A percentile compares a stretch with the other conserved stretches of the same genome.
Evolutionary conservation across 2,329 filamentous ascomycete genomes (phyloP).

Genomic region (Pyrenophora graminea): DNA sequence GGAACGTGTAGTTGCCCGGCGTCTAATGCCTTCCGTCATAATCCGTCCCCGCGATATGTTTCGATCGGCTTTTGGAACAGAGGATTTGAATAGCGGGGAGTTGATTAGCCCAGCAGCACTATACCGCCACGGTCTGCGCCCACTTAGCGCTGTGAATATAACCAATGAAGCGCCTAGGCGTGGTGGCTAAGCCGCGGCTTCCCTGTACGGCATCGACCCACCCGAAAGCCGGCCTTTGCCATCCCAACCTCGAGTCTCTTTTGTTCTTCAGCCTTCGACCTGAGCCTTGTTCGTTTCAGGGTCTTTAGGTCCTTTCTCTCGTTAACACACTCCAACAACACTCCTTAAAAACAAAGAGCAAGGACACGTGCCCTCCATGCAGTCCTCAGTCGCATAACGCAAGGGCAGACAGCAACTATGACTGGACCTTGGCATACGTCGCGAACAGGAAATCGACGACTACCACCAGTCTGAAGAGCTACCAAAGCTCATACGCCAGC

Average conservation of each 20-base stretch:
- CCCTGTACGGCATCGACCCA: slow-evolving; percentile 18
- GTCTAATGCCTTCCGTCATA: neutral
- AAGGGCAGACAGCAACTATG: slow-evolving; percentile 21
- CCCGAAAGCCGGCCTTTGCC: slow-evolving; percentile 18
- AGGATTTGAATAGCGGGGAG: too few species aligned
- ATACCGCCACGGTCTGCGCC: neutral
- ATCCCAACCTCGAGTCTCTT: slow-evolving; percentile 14
- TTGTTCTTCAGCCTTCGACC: slow-evolving; percentile 3
- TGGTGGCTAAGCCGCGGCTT: slow-evolving; percentile 20
- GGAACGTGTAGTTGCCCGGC: too few species aligned
- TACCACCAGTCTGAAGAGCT: slow-evolving; percentile 17
- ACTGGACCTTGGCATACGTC: slow-evolving; percentile 20
- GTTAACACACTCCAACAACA: slow-evolving; percentile 3
- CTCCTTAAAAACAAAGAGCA: slow-evolving; percentile 3
- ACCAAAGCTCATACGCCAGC: slow-evolving; percentile 8
- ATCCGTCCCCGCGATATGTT: too few species aligned
- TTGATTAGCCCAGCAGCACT: too few species aligned
- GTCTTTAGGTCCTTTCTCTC: slow-evolving; percentile 1
- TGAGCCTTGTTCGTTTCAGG: slow-evolving; percentile 13
- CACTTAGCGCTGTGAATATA: slow-evolving; percentile 5
- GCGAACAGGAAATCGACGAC: slow-evolving; percentile 21
- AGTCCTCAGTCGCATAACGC: slow-evolving; percentile 9
- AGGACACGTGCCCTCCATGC: slow-evolving; percentile 12
- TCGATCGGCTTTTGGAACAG: too few species aligned
- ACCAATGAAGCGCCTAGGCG: slow-evolving; percentile 16